Evolutionary conservation across 2,329 filamentous ascomycete species (phyloP).

Genomic region (Amesomyces nigricolor): DNA sequence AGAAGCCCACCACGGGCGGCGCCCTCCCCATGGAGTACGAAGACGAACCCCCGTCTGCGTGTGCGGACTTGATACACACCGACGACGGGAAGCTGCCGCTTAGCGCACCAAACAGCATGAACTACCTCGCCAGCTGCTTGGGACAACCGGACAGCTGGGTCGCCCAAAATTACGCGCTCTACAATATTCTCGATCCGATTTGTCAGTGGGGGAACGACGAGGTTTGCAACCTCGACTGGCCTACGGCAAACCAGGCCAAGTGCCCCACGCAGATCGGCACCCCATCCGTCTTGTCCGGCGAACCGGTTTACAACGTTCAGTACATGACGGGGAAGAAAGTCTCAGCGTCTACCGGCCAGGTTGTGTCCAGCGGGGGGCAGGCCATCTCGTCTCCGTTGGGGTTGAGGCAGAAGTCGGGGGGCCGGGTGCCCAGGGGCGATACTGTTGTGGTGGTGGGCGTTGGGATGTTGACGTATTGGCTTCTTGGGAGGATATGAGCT

Average conservation of each 20-base stretch:
- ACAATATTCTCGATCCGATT: slow-evolving; percentile 48
- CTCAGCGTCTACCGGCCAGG: slow-evolving; percentile 26
- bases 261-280: slow-evolving; percentile 44
- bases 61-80: slow-evolving; percentile 45
- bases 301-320: slow-evolving; percentile 46
- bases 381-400: not conserved
- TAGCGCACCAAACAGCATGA: slow-evolving; percentile 52
- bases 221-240: slow-evolving; percentile 44
- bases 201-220: slow-evolving; percentile 49
- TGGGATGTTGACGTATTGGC: slow-evolving; percentile 15
- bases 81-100: slow-evolving; percentile 47
- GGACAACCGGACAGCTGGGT: slow-evolving; percentile 42
- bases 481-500: slow-evolving; percentile 15
- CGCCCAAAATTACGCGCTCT: slow-evolving; percentile 46
- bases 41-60: slow-evolving; percentile 43
- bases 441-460: slow-evolving; percentile 3
- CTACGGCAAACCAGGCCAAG: slow-evolving; percentile 44
- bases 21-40: slow-evolving; percentile 47
- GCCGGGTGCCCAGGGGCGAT: not conserved
- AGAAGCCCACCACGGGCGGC: slow-evolving; percentile 44
- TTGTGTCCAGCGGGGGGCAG: slow-evolving; percentile 13
- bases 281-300: slow-evolving; percentile 28
- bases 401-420: slow-evolving; percentile 7
- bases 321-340: slow-evolving; percentile 45
- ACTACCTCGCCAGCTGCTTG: slow-evolving; percentile 46